Evolutionary conservation across 176 grass and related monocot genomes (phyloP).

Genomic region (sorghum (Sorghum bicolor)): Sorghum_bicolor_NCBIv3 NC_012870.2:75639501-75640000

Average conservation of each 20-base stretch:
- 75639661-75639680: slow-evolving; percentile 36
- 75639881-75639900: slow-evolving; percentile 92
- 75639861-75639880: slow-evolving; percentile 82
- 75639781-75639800: neutral
- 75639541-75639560: slow-evolving; percentile 4
- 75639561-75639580: neutral
- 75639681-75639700: slow-evolving; percentile 14
- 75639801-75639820: neutral
- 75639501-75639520: slow-evolving; percentile 67
- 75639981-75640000: neutral
- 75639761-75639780: neutral
- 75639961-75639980: neutral
- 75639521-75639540: slow-evolving; percentile 74
- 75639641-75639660: slow-evolving; percentile 68
- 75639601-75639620: neutral
- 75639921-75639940: slow-evolving; percentile 95
- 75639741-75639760: neutral
- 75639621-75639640: neutral
- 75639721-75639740: neutral
- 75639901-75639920: slow-evolving; percentile 92
- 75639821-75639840: neutral
- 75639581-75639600: neutral
- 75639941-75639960: too few relatives aligned
- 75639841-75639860: slow-evolving; percentile 9
- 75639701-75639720: slow-evolving; percentile 14